phyloP scores from a whole-genome alignment of 2,329 filamentous ascomycete genomes.

The Coccinonectria pachysandricola region DNA sequence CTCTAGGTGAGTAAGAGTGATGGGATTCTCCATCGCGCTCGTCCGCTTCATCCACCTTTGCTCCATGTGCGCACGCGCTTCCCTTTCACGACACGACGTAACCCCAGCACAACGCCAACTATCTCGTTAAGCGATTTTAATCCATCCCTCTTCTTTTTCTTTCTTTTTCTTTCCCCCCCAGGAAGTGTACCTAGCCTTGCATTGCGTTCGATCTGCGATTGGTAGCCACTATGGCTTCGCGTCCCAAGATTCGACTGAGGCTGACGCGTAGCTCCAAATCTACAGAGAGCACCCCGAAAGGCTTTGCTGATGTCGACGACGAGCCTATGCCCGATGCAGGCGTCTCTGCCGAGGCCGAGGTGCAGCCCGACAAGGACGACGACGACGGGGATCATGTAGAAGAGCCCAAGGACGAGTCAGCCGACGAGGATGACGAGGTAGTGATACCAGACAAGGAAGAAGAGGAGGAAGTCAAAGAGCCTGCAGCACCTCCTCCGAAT shows the following conservation, averaged over 20 bases:
- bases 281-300: constrained; percentile 32
- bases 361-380: constrained; percentile 24
- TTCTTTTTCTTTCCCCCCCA: background rate
- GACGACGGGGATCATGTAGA: constrained; percentile 37
- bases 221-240: constrained; percentile 16
- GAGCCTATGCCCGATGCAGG: constrained; percentile 22
- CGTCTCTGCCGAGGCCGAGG: constrained; percentile 31
- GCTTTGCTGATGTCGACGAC: constrained; percentile 31
- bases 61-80: no score
- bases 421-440: constrained; percentile 28
- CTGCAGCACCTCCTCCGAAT: constrained; percentile 46
- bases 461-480: constrained; percentile 39
- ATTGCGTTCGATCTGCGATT: background rate
- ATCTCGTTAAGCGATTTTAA: no score
- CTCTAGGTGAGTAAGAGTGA: constrained; percentile 34
- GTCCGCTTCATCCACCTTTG: constrained; percentile 2
- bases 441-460: constrained; percentile 26
- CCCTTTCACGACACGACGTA: no score
- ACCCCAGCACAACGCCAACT: no score
- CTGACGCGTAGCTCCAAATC: constrained; percentile 22
- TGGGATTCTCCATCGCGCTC: constrained; percentile 6
- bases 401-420: constrained; percentile 42
- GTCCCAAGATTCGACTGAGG: constrained; percentile 22
- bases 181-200: background rate
- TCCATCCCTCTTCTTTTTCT: background rate